Percentiles rank a stretch among this genome's conserved stretches.
phyloP scores from a whole-genome alignment of 208 protist genomes.

The Herpetomonas samuelpessoai region DNA sequence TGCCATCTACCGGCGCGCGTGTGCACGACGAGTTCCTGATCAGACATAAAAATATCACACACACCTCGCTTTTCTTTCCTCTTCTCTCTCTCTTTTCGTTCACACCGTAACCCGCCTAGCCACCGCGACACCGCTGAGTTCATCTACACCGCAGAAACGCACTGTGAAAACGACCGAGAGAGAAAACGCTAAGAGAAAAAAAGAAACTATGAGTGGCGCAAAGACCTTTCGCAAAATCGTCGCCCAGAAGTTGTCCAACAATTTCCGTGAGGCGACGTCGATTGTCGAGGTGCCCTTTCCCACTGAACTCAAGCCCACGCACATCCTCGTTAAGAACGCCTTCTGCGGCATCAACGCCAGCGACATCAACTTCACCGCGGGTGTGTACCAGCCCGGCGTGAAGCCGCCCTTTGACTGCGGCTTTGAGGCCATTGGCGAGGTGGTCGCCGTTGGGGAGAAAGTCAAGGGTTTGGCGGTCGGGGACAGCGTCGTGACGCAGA shows the following conservation, averaged over 20 bases:
- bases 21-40: too few relatives aligned
- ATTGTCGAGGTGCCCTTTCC: conserved; percentile 41
- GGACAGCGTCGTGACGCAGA: conserved; percentile 65
- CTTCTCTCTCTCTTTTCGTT: too few relatives aligned
- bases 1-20: too few relatives aligned
- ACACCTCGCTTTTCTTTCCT: too few relatives aligned
- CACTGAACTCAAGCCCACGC: conserved; percentile 37
- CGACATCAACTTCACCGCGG: conserved; percentile 88
- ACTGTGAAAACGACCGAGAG: background rate
- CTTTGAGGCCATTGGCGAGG: conserved; percentile 82
- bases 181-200: conserved; percentile 1
- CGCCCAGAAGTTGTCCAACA: conserved; percentile 50
- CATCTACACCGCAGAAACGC: too few relatives aligned
- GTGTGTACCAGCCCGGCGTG: conserved; percentile 76
- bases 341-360: conserved; percentile 90
- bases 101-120: too few relatives aligned
- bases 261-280: conserved; percentile 58
- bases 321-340: conserved; percentile 70
- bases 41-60: too few relatives aligned
- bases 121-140: too few relatives aligned
- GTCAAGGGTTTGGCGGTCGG: conserved; percentile 46
- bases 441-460: conserved; percentile 45
- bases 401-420: conserved; percentile 81
- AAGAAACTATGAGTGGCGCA: too few relatives aligned
- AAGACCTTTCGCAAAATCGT: conserved; percentile 61